Evolutionary conservation across 1,284 basidiomycete genomes (phyloP).

Genomic region (Leucocoprinus gongylophorus): DNA sequence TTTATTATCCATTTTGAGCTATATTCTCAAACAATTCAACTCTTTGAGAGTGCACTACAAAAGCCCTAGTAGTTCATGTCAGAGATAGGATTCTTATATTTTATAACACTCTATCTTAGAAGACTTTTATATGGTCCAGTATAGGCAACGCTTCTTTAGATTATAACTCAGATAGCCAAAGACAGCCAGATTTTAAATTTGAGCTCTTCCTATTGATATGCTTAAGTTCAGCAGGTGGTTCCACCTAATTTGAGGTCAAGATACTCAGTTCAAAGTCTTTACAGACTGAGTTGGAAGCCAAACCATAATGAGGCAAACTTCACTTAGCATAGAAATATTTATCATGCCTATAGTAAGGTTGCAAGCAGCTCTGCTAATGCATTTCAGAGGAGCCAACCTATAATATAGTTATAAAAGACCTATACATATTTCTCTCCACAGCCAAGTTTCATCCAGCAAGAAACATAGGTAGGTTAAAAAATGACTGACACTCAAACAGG

Average conservation of each 20-base stretch:
- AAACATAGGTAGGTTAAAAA: constrained; percentile 30
- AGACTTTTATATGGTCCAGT: constrained; percentile 48
- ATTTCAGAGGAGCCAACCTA: constrained; percentile 38
- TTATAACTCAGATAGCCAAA: constrained; percentile 45
- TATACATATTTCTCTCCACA: constrained; percentile 33
- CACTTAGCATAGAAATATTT: constrained; percentile 33
- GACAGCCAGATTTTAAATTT: constrained; percentile 50
- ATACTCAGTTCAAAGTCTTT: constrained; percentile 23
- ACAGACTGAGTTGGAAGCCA: constrained; percentile 26
- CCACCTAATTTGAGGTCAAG: constrained; percentile 58
- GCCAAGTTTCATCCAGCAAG: constrained; percentile 25
- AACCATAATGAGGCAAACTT: constrained; percentile 14
- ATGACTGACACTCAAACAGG: constrained; percentile 52
- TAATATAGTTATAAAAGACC: no score
- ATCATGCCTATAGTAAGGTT: constrained; percentile 28
- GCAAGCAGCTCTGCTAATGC: constrained; percentile 31
- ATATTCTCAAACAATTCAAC: constrained; percentile 65
- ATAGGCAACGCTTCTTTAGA: constrained; percentile 47
- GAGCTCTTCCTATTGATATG: constrained; percentile 60
- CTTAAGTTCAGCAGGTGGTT: constrained; percentile 63
- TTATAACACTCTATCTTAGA: constrained; percentile 50
- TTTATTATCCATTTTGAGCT: constrained; percentile 61
- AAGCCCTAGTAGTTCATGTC: constrained; percentile 45
- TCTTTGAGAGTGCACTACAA: constrained; percentile 53
- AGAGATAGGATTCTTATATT: constrained; percentile 57